These are phyloP conservation scores for Lactuca saligna DNA, from an alignment of 129 eudicot species.

Conservation along the genomic window DNA sequence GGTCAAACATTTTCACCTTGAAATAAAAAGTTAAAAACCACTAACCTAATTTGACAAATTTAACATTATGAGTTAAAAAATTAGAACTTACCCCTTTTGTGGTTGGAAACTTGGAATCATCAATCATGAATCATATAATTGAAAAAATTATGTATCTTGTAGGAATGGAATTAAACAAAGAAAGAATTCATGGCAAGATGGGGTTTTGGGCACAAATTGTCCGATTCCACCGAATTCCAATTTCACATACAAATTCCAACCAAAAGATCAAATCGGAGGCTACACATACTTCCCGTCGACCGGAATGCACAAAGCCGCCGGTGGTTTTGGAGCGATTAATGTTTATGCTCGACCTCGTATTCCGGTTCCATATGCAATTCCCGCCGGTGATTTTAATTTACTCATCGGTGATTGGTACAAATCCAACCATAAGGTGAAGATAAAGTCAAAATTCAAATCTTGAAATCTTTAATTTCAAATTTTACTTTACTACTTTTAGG, in stretches of 20 bases:
- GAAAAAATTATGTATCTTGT: neutral
- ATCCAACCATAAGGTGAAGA: slow-evolving; percentile 70
- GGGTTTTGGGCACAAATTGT: slow-evolving; percentile 95
- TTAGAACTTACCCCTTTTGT: slow-evolving; percentile 10
- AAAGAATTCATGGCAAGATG: slow-evolving; percentile 98
- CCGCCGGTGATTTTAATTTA: slow-evolving; percentile 79
- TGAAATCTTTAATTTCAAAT: neutral
- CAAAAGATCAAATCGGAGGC: slow-evolving; percentile 95
- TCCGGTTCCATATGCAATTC: slow-evolving; percentile 79
- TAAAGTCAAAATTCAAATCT: slow-evolving; percentile 20
- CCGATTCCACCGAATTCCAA: slow-evolving; percentile 91
- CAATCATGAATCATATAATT: neutral
- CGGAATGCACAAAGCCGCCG: slow-evolving; percentile 84
- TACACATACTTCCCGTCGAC: slow-evolving; percentile 93
- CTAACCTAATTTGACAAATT: too few relatives aligned
- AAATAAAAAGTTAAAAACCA: too few relatives aligned
- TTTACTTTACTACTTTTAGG: neutral
- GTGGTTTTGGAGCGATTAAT: slow-evolving; percentile 93
- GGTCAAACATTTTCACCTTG: too few relatives aligned
- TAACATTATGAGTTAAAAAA: neutral
- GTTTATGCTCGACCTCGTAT: slow-evolving; percentile 82
- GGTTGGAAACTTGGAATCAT: too few relatives aligned
- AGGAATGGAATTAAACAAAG: slow-evolving; percentile 98
- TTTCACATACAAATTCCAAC: slow-evolving; percentile 81
- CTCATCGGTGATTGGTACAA: slow-evolving; percentile 96